These are phyloP conservation scores for Capsicum baccatum DNA, from an alignment of 257 asterid genomes.

Conservation along the genomic window DNA sequence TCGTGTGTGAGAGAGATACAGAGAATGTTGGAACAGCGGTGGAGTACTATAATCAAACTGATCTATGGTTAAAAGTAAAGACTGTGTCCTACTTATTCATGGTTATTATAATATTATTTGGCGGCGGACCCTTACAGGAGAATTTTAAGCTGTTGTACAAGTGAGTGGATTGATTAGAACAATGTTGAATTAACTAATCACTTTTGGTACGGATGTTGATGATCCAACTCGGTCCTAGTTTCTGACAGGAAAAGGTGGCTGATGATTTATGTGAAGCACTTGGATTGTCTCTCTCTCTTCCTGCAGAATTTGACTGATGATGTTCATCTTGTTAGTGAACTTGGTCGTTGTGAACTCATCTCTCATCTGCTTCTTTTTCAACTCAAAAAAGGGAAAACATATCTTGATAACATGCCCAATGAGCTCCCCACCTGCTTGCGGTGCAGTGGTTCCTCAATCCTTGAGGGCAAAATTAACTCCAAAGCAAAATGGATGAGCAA, in stretches of 20 bases:
- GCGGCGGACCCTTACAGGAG: neutral
- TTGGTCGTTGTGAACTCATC: constrained; percentile 23
- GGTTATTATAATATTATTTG: neutral
- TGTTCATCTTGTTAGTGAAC: constrained; percentile 1
- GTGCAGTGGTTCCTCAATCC: neutral
- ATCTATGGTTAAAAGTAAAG: neutral
- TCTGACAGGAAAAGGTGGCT: neutral
- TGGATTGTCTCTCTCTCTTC: neutral
- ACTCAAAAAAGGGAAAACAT: neutral
- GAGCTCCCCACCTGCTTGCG: neutral
- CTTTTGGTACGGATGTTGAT: neutral
- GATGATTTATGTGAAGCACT: constrained; percentile 1
- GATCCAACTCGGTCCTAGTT: neutral
- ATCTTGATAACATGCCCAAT: constrained; percentile 16
- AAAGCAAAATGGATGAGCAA: constrained; percentile 2
- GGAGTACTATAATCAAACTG: neutral
- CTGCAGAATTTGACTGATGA: constrained; percentile 22
- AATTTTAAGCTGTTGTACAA: neutral
- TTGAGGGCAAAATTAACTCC: neutral
- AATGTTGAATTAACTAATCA: neutral
- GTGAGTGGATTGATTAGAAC: too few relatives aligned
- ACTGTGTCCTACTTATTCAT: neutral
- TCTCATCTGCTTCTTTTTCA: neutral
- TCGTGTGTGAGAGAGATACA: neutral
- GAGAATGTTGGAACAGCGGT: neutral